Percentiles rank a stretch among this genome's conserved stretches.
Evolutionary conservation across 768 basidiomycete species (phyloP).

Genomic region (Xerocomellus dryophilus): DNA sequence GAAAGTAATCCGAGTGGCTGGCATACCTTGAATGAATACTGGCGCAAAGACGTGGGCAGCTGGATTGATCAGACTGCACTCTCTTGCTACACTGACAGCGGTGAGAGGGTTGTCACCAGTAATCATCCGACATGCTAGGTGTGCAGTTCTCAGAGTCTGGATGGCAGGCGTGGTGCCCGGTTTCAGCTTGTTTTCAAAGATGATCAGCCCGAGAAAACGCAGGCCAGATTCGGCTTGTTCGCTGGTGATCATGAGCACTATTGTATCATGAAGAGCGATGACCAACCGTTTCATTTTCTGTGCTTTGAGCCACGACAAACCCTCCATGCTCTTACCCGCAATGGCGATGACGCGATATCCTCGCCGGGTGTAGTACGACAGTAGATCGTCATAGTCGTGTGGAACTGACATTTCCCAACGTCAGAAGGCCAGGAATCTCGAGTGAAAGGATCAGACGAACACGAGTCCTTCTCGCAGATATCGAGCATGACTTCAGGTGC

Average conservation of each 20-base stretch:
- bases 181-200: constrained; percentile 98
- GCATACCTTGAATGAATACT: constrained; percentile 65
- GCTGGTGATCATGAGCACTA: constrained; percentile 39
- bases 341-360: constrained; percentile 98
- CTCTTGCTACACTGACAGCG: constrained; percentile 93
- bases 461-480: constrained; percentile 89
- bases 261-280: background rate
- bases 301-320: constrained; percentile 94
- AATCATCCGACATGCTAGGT: constrained; percentile 95
- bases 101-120: constrained; percentile 97
- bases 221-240: constrained; percentile 92
- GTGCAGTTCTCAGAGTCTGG: constrained; percentile 80
- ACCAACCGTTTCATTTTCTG: constrained; percentile 90
- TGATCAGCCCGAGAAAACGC: constrained; percentile 89
- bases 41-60: constrained; percentile 89
- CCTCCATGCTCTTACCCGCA: constrained; percentile 92
- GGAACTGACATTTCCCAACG: constrained; percentile 59
- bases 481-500: constrained; percentile 97
- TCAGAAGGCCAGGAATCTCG: constrained; percentile 8
- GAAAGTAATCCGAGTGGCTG: background rate
- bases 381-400: constrained; percentile 90
- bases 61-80: constrained; percentile 85
- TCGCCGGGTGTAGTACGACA: constrained; percentile 94
- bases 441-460: constrained; percentile 49
- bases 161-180: constrained; percentile 89